Evolutionary conservation across 441 rosid genomes (phyloP), one percentile per base, ranked within the genome.

Genomic region (Corymbia citriodora): DNA sequence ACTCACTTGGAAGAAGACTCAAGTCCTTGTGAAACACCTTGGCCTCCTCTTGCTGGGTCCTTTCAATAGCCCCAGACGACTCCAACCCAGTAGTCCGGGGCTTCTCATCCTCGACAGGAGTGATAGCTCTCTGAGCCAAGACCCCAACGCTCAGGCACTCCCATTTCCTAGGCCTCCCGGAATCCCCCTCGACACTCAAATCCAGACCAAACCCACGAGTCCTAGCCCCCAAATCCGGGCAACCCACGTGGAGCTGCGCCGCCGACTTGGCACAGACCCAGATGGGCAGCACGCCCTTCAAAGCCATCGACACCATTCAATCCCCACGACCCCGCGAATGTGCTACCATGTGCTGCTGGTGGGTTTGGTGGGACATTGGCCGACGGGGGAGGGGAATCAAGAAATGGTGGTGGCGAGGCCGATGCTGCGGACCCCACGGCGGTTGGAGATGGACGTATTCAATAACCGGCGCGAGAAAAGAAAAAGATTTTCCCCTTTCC

Each of bases 1-100:
- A 93, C 96, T 94, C 93, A 97, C 99, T 97, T 57, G 97, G 99
- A 93, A 97, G 98, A 92, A 95, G 94, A 90, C 92, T 95, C 92
- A 95, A 91, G 93, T 97, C 99, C 94, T 92, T 95, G 91, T 96
- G 96, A 89, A 96, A 95, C 40, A 87, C 89, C 50, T 89, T 91
- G n/a, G 96, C 90, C 52, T 90, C 79, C 55, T 90, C 85, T 82
- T 93, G 93, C 91, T 89, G 94, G 90, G 49, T 88, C 90, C 89
- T 87, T 89, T 93, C 94, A 94, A 90, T 91, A 72, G 93, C 94
- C 89, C 52, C 93, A 93, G 96, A 93, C 31, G 97, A 88, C 91
- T 94, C 95, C 61, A 93, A 91, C 87, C 89, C 94, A 90, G 92
- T 88, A 50, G 93, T 68, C 31, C 88, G 89, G 10, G 95, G 95